Evolutionary conservation across 306 rosid species (phyloP).

Genomic region (Vigna unguiculata): DNA sequence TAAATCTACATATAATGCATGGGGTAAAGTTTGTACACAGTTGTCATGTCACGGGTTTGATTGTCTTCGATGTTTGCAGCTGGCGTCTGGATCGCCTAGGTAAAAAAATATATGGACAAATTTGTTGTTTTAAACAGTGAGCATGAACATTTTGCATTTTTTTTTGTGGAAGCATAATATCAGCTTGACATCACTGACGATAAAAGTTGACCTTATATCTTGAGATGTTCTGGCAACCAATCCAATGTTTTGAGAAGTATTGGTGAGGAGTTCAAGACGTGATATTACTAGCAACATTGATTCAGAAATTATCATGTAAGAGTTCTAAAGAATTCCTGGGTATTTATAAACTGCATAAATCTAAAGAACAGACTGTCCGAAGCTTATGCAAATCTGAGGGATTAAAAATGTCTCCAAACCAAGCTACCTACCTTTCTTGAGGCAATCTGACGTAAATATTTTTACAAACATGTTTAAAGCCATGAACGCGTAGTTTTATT

Average conservation of each 20-base stretch:
- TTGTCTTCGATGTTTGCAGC: conserved; percentile 31
- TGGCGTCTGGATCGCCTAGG: conserved; percentile 1
- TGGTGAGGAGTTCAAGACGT: conserved; percentile 5
- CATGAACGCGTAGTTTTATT: background rate
- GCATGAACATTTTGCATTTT: background rate
- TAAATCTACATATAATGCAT: conserved; percentile 28
- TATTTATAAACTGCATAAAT: conserved; percentile 7
- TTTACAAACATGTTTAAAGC: conserved; percentile 28
- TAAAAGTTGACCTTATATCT: background rate
- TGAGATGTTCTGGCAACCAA: background rate
- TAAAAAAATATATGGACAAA: conserved; percentile 14
- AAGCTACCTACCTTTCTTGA: conserved; percentile 22
- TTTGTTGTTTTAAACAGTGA: background rate
- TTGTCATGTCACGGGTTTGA: conserved; percentile 7
- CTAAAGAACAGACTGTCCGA: background rate
- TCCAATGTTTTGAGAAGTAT: conserved; percentile 12
- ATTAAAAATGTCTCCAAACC: conserved; percentile 17
- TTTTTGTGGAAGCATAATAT: conserved; percentile 14
- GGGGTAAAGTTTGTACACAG: conserved; percentile 27
- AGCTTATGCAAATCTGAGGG: conserved; percentile 1
- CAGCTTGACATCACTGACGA: background rate
- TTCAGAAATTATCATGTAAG: conserved; percentile 25
- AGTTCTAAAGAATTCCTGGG: conserved; percentile 21
- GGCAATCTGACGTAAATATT: conserved; percentile 26
- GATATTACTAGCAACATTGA: conserved; percentile 13